These are phyloP conservation scores for Suhomyces emberorum DNA, from an alignment of 805 yeast species.

Conservation along the genomic window DNA sequence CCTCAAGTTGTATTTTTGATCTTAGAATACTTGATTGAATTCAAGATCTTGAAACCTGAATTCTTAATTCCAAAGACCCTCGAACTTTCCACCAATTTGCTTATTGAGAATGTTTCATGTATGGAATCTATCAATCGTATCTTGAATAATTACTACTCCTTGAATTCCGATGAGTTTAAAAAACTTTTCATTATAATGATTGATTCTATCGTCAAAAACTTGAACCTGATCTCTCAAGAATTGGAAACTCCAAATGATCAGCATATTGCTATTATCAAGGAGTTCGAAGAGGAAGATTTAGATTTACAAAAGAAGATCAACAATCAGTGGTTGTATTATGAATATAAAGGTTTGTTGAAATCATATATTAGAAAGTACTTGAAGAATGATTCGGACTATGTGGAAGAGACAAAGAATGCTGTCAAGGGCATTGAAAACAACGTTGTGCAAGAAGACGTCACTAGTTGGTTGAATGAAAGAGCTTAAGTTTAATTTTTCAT, in stretches of 20 bases:
- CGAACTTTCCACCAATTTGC: conserved; percentile 26
- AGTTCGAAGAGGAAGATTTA: conserved; percentile 23
- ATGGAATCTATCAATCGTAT: conserved; percentile 41
- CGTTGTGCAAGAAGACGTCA: conserved; percentile 19
- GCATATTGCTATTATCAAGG: conserved; percentile 23
- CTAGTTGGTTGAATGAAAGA: conserved; percentile 18
- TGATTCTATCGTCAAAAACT: conserved; percentile 25
- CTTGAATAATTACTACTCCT: conserved; percentile 19
- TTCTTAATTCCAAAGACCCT: conserved; percentile 27
- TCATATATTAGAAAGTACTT: conserved; percentile 32
- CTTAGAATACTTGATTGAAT: conserved; percentile 41
- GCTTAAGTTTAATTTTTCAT: background rate
- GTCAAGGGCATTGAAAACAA: conserved; percentile 19
- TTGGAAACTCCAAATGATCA: conserved; percentile 15
- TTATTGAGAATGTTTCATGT: conserved; percentile 40
- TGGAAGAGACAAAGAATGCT: conserved; percentile 15
- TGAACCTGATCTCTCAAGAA: conserved; percentile 22
- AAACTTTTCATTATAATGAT: conserved; percentile 19
- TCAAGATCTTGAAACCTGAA: conserved; percentile 29
- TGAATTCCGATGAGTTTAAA: conserved; percentile 13
- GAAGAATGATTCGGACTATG: conserved; percentile 12
- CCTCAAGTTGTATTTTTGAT: conserved; percentile 44
- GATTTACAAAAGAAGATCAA: conserved; percentile 26
- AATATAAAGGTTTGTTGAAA: conserved; percentile 41
- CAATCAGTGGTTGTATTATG: conserved; percentile 41